phyloP scores from a whole-genome alignment of 257 asterid genomes.

The Dorcoceras hygrometricum region DNA sequence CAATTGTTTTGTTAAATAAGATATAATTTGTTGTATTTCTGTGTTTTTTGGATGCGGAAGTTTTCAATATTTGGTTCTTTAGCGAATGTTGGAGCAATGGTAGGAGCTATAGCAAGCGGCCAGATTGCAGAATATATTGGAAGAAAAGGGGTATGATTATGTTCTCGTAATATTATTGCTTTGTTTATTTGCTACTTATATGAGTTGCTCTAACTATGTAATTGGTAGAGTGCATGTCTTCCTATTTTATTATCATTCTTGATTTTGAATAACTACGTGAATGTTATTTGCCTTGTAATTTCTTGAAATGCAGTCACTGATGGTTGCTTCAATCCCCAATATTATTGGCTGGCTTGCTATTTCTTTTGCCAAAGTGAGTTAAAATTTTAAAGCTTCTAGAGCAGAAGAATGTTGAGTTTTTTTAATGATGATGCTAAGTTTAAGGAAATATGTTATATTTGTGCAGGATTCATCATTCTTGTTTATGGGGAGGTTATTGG shows the following conservation, averaged over 20 bases:
- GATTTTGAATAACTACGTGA: neutral
- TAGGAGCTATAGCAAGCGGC: slow-evolving; percentile 89
- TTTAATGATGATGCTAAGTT: slow-evolving; percentile 2
- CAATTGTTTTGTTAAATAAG: neutral
- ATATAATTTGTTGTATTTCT: neutral
- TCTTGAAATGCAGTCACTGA: slow-evolving; percentile 66
- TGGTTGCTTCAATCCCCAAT: slow-evolving; percentile 85
- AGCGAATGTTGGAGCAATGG: slow-evolving; percentile 92
- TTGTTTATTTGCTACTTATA: neutral
- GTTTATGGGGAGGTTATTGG: slow-evolving; percentile 87
- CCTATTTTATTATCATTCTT: neutral
- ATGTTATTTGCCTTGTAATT: slow-evolving; percentile 3
- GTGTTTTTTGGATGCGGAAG: slow-evolving; percentile 29
- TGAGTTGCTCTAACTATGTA: neutral
- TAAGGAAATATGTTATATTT: slow-evolving; percentile 1
- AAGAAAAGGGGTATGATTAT: slow-evolving; percentile 72
- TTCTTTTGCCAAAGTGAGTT: slow-evolving; percentile 79
- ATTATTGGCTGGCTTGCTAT: slow-evolving; percentile 85
- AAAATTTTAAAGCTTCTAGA: neutral
- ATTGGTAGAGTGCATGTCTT: neutral
- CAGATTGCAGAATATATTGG: slow-evolving; percentile 86
- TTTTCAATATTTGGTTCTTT: slow-evolving; percentile 86
- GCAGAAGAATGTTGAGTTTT: neutral
- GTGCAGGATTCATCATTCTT: slow-evolving; percentile 75
- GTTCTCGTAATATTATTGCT: neutral